Conservation (phyloP, 495 filamentous ascomycete species). For the Hypoxylon fuscum region DNA sequence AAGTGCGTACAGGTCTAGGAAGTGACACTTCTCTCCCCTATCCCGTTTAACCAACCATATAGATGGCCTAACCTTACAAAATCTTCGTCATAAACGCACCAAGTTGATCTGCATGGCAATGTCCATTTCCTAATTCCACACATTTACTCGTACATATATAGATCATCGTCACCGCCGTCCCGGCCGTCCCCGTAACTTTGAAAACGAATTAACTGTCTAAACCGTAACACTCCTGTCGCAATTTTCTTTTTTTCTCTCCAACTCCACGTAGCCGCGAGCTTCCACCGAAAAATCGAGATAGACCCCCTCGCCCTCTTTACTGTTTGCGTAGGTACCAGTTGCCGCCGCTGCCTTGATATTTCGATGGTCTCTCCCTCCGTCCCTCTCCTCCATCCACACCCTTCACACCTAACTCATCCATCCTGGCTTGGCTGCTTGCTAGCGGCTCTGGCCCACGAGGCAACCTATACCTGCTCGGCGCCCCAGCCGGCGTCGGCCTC, state of each 20-base stretch:
- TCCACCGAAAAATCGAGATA: not conserved
- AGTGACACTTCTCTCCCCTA: not conserved
- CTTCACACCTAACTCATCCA: too few species aligned
- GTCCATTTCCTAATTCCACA: not conserved
- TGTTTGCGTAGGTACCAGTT: too few species aligned
- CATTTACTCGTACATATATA: constrained; percentile 22
- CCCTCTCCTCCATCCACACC: not conserved
- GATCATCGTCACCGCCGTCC: not conserved
- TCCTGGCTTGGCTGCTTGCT: too few species aligned
- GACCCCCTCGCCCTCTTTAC: not conserved
- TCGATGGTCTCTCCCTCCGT: not conserved
- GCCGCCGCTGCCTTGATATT: too few species aligned
- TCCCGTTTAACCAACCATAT: not conserved
- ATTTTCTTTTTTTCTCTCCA: not conserved
- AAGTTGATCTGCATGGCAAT: not conserved
- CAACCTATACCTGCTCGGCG: constrained; percentile 85
- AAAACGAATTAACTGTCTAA: constrained; percentile 1
- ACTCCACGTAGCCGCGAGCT: not conserved
- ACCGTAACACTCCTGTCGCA: constrained; percentile 1
- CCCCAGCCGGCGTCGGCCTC: constrained; percentile 90
- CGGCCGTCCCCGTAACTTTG: not conserved
- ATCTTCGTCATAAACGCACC: not conserved
- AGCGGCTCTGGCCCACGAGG: too few species aligned
- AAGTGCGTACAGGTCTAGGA: not conserved
- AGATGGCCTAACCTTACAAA: not conserved